Conservation (phyloP, 2,329 filamentous ascomycete species). For the Kalaharituber pfeilii region DNA sequence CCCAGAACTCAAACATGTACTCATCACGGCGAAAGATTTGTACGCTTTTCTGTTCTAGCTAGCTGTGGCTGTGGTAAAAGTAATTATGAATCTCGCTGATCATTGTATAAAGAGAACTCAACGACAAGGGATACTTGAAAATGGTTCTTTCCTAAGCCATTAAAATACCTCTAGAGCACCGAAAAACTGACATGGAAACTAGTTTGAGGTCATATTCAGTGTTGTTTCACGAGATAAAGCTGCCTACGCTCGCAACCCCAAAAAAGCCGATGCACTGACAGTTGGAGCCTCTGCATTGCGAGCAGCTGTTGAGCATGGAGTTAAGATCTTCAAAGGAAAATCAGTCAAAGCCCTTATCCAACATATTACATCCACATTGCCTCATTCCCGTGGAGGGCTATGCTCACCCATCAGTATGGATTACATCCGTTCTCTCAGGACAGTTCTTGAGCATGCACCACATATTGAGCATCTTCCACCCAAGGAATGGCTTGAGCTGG, state of each 20-base stretch:
- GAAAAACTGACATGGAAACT: background rate
- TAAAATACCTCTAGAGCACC: background rate
- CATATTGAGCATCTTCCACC: conserved; percentile 63
- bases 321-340: conserved; percentile 51
- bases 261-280: conserved; percentile 27
- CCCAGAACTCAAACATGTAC: conserved; percentile 39
- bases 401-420: conserved; percentile 54
- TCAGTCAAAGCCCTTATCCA: conserved; percentile 63
- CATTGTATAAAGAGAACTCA: conserved; percentile 30
- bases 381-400: conserved; percentile 42
- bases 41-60: too few relatives aligned
- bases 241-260: conserved; percentile 39
- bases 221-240: conserved; percentile 51
- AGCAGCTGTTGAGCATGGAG: conserved; percentile 50
- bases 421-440: conserved; percentile 59
- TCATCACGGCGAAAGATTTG: conserved; percentile 24
- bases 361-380: conserved; percentile 62
- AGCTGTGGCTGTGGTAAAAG: too few relatives aligned
- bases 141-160: conserved; percentile 36
- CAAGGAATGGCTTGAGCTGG: conserved; percentile 49
- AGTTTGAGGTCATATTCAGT: conserved; percentile 52
- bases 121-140: conserved; percentile 61
- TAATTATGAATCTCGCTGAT: background rate
- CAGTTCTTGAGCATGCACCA: conserved; percentile 52
- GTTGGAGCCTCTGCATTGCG: conserved; percentile 34